Evolutionary conservation across 495 filamentous ascomycete species (phyloP).

Genomic region (Penicillium steckii): DNA sequence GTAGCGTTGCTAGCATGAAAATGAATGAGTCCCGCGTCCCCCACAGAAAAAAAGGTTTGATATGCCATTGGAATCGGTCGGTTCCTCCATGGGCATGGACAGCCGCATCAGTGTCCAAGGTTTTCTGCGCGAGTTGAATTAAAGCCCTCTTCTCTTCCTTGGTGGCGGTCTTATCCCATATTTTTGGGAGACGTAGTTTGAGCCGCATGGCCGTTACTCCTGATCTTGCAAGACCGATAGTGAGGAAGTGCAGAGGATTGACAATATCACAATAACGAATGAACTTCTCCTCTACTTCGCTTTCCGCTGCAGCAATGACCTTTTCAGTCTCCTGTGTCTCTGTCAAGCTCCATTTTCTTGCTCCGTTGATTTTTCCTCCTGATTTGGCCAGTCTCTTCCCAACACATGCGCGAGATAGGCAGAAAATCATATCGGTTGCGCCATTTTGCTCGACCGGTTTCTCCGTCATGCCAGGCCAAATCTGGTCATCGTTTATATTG

Average conservation of each 20-base stretch:
- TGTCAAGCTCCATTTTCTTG: constrained; percentile 4
- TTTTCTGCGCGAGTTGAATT: constrained; percentile 19
- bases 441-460: constrained; percentile 44
- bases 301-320: constrained; percentile 26
- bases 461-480: constrained; percentile 37
- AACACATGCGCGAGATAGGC: constrained; percentile 58
- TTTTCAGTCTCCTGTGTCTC: constrained; percentile 43
- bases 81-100: constrained; percentile 7
- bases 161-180: constrained; percentile 8
- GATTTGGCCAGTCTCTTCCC: constrained; percentile 12
- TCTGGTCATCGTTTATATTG: constrained; percentile 57
- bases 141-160: constrained; percentile 9
- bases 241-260: constrained; percentile 62
- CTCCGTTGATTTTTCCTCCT: constrained; percentile 1
- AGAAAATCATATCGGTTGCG: constrained; percentile 78
- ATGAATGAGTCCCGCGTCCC: constrained; percentile 8
- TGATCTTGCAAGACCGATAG: constrained; percentile 51
- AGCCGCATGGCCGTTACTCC: constrained; percentile 20
- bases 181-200: constrained; percentile 4
- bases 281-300: constrained; percentile 40
- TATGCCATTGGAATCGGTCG: constrained; percentile 8
- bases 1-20: constrained; percentile 2
- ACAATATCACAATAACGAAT: constrained; percentile 53
- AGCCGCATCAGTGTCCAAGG: constrained; percentile 18
- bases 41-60: constrained; percentile 13